phyloP scores from a whole-genome alignment of 768 basidiomycete genomes.

The Lactarius vividus region DNA sequence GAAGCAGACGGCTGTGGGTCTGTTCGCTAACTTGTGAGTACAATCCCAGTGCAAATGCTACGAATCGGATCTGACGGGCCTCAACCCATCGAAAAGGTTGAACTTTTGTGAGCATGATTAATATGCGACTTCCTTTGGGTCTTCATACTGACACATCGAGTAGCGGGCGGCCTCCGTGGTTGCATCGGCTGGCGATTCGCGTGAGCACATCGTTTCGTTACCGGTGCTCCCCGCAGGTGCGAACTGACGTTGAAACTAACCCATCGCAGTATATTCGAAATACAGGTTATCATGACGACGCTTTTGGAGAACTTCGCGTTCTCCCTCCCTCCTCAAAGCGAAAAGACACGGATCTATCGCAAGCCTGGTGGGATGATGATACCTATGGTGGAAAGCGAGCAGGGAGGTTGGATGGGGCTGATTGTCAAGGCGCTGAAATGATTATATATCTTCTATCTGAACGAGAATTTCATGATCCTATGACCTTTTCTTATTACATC shows the following conservation, averaged over 20 bases:
- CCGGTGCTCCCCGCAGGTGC: no score
- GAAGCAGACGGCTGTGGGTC: constrained; percentile 20
- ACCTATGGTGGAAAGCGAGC: constrained; percentile 15
- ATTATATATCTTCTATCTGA: neutral
- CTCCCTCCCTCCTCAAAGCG: constrained; percentile 16
- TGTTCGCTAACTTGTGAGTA: constrained; percentile 27
- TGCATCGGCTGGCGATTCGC: constrained; percentile 26
- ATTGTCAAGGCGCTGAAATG: constrained; percentile 21
- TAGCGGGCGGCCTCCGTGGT: constrained; percentile 23
- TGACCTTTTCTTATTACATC: neutral
- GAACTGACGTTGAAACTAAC: neutral
- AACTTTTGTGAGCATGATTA: constrained; percentile 24
- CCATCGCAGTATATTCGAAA: constrained; percentile 20
- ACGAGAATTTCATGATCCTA: neutral
- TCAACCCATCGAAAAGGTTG: constrained; percentile 13
- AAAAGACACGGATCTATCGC: constrained; percentile 23
- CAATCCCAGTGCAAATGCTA: neutral
- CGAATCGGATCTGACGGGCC: neutral
- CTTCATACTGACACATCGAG: constrained; percentile 5
- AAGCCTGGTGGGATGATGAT: constrained; percentile 21
- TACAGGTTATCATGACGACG: constrained; percentile 13
- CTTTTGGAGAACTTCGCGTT: constrained; percentile 27
- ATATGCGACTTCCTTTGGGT: neutral
- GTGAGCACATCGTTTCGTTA: constrained; percentile 2
- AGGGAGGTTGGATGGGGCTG: constrained; percentile 24